Percentiles rank a stretch among this genome's conserved stretches.
These are phyloP conservation scores for Leccinum uliginosum DNA, from an alignment of 768 basidiomycete genomes.

Conservation along the genomic window DNA sequence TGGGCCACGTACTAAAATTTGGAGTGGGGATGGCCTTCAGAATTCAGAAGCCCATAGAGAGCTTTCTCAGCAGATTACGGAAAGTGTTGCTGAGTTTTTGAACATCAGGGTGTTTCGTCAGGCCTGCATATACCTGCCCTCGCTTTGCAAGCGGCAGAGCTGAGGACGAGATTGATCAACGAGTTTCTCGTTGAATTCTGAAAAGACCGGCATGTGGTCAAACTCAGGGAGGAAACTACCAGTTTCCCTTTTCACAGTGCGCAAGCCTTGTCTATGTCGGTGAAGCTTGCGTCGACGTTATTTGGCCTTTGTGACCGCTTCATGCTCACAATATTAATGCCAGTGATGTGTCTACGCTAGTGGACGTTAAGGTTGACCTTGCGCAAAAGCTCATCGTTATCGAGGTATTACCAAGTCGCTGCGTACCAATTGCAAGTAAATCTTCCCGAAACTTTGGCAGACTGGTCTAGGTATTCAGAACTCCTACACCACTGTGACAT, in stretches of 20 bases:
- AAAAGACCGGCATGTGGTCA: slow-evolving; percentile 4
- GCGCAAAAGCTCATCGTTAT: slow-evolving; percentile 13
- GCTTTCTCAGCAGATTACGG: slow-evolving; percentile 1
- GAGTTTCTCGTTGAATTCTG: slow-evolving; percentile 21
- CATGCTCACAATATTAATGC: background rate
- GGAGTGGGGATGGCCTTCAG: slow-evolving; percentile 17
- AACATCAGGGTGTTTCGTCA: slow-evolving; percentile 9
- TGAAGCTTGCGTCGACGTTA: slow-evolving; percentile 13
- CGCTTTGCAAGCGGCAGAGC: slow-evolving; percentile 21
- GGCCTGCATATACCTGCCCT: slow-evolving; percentile 26
- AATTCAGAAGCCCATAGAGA: slow-evolving; percentile 4
- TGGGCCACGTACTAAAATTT: slow-evolving; percentile 25
- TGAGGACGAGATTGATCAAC: slow-evolving; percentile 14
- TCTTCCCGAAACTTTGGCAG: background rate
- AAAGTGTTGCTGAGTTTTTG: slow-evolving; percentile 16
- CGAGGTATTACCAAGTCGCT: slow-evolving; percentile 11
- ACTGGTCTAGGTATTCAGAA: too few relatives aligned
- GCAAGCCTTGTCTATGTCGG: slow-evolving; percentile 24
- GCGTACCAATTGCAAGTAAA: slow-evolving; percentile 14
- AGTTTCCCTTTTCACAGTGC: slow-evolving; percentile 22
- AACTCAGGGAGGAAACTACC: slow-evolving; percentile 15
- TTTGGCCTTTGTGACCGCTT: background rate
- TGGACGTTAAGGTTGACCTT: slow-evolving; percentile 12
- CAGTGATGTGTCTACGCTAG: background rate
- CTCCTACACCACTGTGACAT: too few relatives aligned